These are phyloP conservation scores for Leccinum pachyderme DNA, from an alignment of 1,284 basidiomycete genomes.

Conservation along the genomic window DNA sequence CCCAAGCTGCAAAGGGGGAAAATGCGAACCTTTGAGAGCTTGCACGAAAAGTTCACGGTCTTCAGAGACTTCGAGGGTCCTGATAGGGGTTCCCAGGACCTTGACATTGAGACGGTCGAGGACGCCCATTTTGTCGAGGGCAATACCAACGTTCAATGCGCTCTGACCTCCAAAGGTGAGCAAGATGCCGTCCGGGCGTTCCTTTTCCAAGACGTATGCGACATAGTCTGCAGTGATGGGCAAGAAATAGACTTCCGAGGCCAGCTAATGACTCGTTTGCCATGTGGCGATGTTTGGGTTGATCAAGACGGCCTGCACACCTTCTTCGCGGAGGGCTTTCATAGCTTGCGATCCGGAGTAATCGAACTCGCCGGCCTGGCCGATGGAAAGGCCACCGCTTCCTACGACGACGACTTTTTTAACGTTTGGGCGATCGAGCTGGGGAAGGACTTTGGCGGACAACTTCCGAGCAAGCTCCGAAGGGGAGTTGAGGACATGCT, in stretches of 20 bases:
- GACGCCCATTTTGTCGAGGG: slow-evolving; percentile 96
- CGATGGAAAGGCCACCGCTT: slow-evolving; percentile 94
- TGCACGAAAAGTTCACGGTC: slow-evolving; percentile 97
- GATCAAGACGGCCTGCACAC: slow-evolving; percentile 92
- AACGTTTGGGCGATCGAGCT: slow-evolving; percentile 84
- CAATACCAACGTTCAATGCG: slow-evolving; percentile 97
- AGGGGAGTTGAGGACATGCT: slow-evolving; percentile 86
- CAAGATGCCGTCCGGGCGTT: slow-evolving; percentile 95
- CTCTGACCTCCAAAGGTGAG: slow-evolving; percentile 99
- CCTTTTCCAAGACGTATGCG: slow-evolving; percentile 97
- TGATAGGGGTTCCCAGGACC: slow-evolving; percentile 95
- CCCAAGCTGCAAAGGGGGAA: background rate
- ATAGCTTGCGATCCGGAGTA: slow-evolving; percentile 99
- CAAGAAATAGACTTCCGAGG: slow-evolving; percentile 96
- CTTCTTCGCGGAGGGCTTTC: slow-evolving; percentile 96
- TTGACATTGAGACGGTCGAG: slow-evolving; percentile 92
- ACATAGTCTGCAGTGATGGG: slow-evolving; percentile 98
- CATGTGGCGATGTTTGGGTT: slow-evolving; percentile 98
- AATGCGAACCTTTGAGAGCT: slow-evolving; percentile 81
- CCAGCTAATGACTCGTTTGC: slow-evolving; percentile 96
- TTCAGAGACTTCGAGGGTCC: slow-evolving; percentile 93
- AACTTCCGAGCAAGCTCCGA: slow-evolving; percentile 90
- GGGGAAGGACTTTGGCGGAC: slow-evolving; percentile 88
- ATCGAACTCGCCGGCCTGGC: slow-evolving; percentile 99
- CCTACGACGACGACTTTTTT: slow-evolving; percentile 97